Percentiles rank a stretch among this genome's conserved stretches.
These are phyloP conservation scores for Colletotrichum zoysiae DNA, from an alignment of 2,329 filamentous ascomycete species.

Conservation along the genomic window DNA sequence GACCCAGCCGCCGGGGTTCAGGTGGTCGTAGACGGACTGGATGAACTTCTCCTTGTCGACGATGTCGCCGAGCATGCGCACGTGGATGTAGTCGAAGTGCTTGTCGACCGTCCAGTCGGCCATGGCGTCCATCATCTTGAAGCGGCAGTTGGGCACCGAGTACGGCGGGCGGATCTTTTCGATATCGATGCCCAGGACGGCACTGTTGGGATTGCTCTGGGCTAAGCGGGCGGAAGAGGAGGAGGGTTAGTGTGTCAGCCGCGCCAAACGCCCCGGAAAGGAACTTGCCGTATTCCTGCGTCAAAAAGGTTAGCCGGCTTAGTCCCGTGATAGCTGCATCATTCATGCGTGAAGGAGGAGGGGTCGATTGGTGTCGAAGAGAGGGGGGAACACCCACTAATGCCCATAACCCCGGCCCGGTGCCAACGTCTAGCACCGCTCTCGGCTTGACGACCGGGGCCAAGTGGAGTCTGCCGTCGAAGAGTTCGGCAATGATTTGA, in stretches of 20 bases:
- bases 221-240: slow-evolving; percentile 35
- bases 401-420: slow-evolving; percentile 49
- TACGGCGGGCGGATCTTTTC: slow-evolving; percentile 48
- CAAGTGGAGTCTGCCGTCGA: slow-evolving; percentile 47
- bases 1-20: slow-evolving; percentile 43
- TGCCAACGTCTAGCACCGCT: slow-evolving; percentile 48
- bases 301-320: slow-evolving; percentile 24
- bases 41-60: slow-evolving; percentile 46
- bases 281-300: slow-evolving; percentile 45
- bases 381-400: slow-evolving; percentile 43
- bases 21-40: slow-evolving; percentile 49
- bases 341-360: background rate
- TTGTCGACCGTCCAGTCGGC: slow-evolving; percentile 46
- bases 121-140: slow-evolving; percentile 47
- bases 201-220: slow-evolving; percentile 45
- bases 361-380: background rate
- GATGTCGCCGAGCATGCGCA: slow-evolving; percentile 50
- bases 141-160: slow-evolving; percentile 48
- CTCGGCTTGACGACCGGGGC: slow-evolving; percentile 46
- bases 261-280: background rate
- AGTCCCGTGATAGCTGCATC: slow-evolving; percentile 13
- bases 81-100: slow-evolving; percentile 50
- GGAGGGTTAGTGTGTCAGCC: slow-evolving; percentile 11
- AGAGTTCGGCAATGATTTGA: slow-evolving; percentile 47
- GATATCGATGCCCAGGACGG: slow-evolving; percentile 49